These are phyloP conservation scores for Aspergillus pseudonomiae DNA, from an alignment of 2,329 filamentous ascomycete species.

Conservation along the genomic window DNA sequence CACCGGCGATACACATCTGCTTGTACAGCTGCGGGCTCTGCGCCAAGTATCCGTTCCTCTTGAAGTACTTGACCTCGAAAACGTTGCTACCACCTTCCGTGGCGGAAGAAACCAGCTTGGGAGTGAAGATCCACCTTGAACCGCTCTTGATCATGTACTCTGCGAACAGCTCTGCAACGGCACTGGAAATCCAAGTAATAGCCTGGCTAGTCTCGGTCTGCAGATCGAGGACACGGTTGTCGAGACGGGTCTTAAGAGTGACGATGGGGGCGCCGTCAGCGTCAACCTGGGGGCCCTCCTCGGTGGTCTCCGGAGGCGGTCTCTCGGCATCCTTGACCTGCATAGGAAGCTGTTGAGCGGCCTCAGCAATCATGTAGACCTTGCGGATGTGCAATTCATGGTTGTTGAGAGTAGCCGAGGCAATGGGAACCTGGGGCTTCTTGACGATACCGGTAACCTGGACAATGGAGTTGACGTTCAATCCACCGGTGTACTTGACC, in stretches of 20 bases:
- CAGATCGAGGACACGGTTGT: constrained; percentile 92
- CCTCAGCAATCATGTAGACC: constrained; percentile 74
- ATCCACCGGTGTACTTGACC: constrained; percentile 83
- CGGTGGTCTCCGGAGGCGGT: constrained; percentile 47
- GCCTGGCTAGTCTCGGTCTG: constrained; percentile 89
- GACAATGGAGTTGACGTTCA: constrained; percentile 81
- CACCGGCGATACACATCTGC: constrained; percentile 68
- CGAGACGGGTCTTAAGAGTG: constrained; percentile 78
- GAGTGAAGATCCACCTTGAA: constrained; percentile 85
- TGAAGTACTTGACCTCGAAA: constrained; percentile 89
- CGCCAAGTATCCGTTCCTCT: constrained; percentile 71
- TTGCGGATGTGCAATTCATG: constrained; percentile 88
- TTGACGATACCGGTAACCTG: constrained; percentile 78
- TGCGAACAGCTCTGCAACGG: constrained; percentile 70
- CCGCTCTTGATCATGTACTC: constrained; percentile 75
- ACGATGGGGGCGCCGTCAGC: constrained; percentile 67
- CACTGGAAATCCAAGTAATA: constrained; percentile 72
- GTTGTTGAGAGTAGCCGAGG: constrained; percentile 77
- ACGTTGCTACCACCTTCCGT: constrained; percentile 93
- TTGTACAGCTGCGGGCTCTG: constrained; percentile 69
- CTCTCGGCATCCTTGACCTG: constrained; percentile 58
- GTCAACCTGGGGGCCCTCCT: constrained; percentile 53
- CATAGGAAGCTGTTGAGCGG: constrained; percentile 63
- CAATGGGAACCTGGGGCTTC: constrained; percentile 83
- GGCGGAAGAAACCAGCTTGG: constrained; percentile 84